Evolutionary conservation across 2,329 filamentous ascomycete species (phyloP).

Genomic region (Chrysoporthe cubensis): DNA sequence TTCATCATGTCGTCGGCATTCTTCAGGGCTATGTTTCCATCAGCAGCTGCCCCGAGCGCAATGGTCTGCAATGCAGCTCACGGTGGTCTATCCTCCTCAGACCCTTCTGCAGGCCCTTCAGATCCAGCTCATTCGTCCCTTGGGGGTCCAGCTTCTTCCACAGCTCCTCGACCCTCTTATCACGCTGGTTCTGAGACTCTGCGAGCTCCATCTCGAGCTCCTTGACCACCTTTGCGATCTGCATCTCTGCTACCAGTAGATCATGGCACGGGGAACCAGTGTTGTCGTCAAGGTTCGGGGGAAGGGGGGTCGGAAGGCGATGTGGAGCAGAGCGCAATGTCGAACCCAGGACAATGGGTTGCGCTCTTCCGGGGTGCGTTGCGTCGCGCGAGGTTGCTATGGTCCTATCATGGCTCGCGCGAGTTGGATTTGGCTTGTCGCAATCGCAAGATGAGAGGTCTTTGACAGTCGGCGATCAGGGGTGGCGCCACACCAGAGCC

Average conservation of each 20-base stretch:
- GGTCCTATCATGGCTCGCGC: conserved; percentile 11
- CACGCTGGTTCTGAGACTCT: conserved; percentile 78
- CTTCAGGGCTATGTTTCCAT: conserved; percentile 64
- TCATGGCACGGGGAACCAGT: conserved; percentile 42
- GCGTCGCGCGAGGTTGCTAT: conserved; percentile 8
- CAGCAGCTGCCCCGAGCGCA: conserved; percentile 17
- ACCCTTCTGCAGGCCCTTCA: conserved; percentile 82
- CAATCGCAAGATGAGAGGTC: not conserved
- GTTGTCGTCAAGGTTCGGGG: not conserved
- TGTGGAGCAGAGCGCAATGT: not conserved
- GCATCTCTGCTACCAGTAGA: conserved; percentile 43
- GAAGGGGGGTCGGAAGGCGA: conserved; percentile 14
- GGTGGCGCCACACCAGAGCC: not conserved
- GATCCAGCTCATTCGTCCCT: conserved; percentile 77
- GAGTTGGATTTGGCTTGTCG: conserved; percentile 3
- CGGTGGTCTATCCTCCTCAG: conserved; percentile 90
- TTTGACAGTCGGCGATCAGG: not conserved
- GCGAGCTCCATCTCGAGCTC: conserved; percentile 67
- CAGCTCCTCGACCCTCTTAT: conserved; percentile 79
- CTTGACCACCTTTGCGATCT: conserved; percentile 54
- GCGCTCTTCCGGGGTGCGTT: not conserved
- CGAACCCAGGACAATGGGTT: not conserved
- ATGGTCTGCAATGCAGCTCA: conserved; percentile 45
- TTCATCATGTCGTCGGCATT: conserved; percentile 86
- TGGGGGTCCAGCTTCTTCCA: conserved; percentile 83